These are phyloP conservation scores for Pochonia chlamydosporia DNA, from an alignment of 2,329 filamentous ascomycete genomes.

Conservation along the genomic window DNA sequence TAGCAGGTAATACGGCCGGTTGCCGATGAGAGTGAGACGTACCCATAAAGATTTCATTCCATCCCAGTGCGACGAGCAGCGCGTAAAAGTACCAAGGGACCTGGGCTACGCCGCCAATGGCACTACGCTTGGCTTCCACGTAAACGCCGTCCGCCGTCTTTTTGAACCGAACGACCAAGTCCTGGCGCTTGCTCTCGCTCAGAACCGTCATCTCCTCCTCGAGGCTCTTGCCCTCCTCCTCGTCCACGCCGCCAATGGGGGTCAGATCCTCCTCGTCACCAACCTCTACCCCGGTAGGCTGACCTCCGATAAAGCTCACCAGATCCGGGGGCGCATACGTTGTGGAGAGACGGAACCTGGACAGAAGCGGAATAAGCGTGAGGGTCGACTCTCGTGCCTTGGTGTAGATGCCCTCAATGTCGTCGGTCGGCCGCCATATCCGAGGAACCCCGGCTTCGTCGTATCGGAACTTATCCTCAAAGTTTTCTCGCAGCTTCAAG, in stretches of 20 bases:
- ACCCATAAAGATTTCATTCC: conserved; percentile 97
- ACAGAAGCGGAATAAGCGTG: conserved; percentile 81
- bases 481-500: conserved; percentile 93
- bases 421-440: conserved; percentile 94
- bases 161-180: conserved; percentile 92
- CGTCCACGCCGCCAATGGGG: conserved; percentile 89
- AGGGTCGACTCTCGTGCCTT: conserved; percentile 88
- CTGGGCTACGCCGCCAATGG: conserved; percentile 90
- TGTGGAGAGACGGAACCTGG: conserved; percentile 71
- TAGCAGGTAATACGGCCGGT: not conserved
- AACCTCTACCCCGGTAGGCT: conserved; percentile 66
- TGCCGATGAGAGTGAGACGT: conserved; percentile 30
- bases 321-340: conserved; percentile 77
- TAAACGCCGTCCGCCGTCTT: conserved; percentile 97
- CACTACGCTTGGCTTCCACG: conserved; percentile 94
- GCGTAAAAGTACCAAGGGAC: conserved; percentile 94
- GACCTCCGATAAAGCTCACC: conserved; percentile 72
- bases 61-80: conserved; percentile 83
- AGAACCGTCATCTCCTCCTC: conserved; percentile 97
- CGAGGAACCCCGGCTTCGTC: conserved; percentile 90
- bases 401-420: conserved; percentile 94
- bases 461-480: conserved; percentile 98
- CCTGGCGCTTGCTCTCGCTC: conserved; percentile 81
- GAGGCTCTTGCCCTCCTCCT: conserved; percentile 87
- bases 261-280: conserved; percentile 86